Evolutionary conservation across 257 asterid genomes (phyloP), one percentile per base, ranked within the genome.

Genomic region (Petunia secreta): DNA sequence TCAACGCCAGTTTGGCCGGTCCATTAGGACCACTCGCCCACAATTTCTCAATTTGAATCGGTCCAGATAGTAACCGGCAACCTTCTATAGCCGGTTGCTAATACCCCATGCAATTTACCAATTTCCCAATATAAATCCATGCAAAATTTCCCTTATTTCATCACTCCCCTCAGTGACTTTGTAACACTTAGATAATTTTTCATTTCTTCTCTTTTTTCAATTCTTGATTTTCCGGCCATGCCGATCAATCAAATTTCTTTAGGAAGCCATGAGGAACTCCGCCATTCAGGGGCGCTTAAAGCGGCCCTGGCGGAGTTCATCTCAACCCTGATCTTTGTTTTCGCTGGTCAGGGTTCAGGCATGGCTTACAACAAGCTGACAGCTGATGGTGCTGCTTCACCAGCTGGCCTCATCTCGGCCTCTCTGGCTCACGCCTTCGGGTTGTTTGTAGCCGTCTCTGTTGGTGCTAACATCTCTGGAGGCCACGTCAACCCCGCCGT

Each of bases 401-500:
- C 93, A 5, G 4, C 87, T 3, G 91, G 93, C 25, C 85, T 90
- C 15, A 43, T 90, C 54, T 66, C 84, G 41, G 93, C 93, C 75
- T 68, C 94, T 1, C 25, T 90, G 2, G 92, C 94, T 16, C 92
- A 90, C 46, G 94, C 81, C 8, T 83, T 90, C 65, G 92, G 62
- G 65, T 87, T 90, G 2, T 90, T 90, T 76, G 92, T 87, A 4
- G 94, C 90, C 8, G 91, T 90, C 63, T 43, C 92, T 39, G 82
- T 87, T 48, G 68, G 85, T 53, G 91, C 92, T 43, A 90, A 90
- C 90, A 87, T 89, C 80, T 90, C 94, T 81, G 92, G 94, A 11
- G 94, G 94, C 60, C 94, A 90, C 84, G 94, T 90, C 79, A 90
- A 90, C 86, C 94, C 93, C 25, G 92, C 94, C 13, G 94, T 90